A percentile compares a stretch with the other conserved stretches of the same genome.
Evolutionary conservation across 2,329 filamentous ascomycete species (phyloP).

Genomic region (Apiospora sp.): DNA sequence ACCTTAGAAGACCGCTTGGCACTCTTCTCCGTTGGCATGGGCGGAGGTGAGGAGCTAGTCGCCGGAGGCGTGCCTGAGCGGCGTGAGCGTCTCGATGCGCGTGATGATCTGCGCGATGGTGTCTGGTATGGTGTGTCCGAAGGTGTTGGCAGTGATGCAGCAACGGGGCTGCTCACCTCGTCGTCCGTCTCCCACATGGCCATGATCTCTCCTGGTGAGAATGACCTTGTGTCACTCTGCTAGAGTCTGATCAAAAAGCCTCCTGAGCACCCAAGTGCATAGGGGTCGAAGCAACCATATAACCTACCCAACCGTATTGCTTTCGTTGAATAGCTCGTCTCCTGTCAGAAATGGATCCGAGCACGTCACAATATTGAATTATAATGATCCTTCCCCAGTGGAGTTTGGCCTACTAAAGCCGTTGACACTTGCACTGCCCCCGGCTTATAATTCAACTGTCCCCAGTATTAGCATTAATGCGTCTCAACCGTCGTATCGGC

Average conservation of each 20-base stretch:
- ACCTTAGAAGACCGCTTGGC: conserved; percentile 65
- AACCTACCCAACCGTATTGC: not conserved
- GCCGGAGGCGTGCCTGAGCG: conserved; percentile 72
- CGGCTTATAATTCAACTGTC: conserved; percentile 19
- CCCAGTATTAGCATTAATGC: conserved; percentile 23
- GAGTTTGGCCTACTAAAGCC: conserved; percentile 16
- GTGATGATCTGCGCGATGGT: conserved; percentile 73
- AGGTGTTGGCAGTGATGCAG: conserved; percentile 72
- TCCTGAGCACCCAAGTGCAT: conserved; percentile 13
- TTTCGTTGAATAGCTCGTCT: conserved; percentile 5
- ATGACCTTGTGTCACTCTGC: conserved; percentile 3
- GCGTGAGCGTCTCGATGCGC: conserved; percentile 66
- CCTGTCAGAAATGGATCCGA: not conserved
- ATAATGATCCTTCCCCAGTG: conserved; percentile 6
- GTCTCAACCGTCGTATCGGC: conserved; percentile 11
- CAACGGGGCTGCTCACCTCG: conserved; percentile 63
- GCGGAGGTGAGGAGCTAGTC: conserved; percentile 63
- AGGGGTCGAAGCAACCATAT: conserved; percentile 18
- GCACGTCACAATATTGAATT: conserved; percentile 22
- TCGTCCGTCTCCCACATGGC: conserved; percentile 69
- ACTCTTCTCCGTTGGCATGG: conserved; percentile 51
- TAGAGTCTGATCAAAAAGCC: conserved; percentile 14
- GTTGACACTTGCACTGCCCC: conserved; percentile 17
- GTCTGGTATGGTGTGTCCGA: conserved; percentile 76
- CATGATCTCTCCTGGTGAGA: conserved; percentile 36